Conservation (phyloP, 1,284 basidiomycete genomes). For the Marasmius oreades region DNA sequence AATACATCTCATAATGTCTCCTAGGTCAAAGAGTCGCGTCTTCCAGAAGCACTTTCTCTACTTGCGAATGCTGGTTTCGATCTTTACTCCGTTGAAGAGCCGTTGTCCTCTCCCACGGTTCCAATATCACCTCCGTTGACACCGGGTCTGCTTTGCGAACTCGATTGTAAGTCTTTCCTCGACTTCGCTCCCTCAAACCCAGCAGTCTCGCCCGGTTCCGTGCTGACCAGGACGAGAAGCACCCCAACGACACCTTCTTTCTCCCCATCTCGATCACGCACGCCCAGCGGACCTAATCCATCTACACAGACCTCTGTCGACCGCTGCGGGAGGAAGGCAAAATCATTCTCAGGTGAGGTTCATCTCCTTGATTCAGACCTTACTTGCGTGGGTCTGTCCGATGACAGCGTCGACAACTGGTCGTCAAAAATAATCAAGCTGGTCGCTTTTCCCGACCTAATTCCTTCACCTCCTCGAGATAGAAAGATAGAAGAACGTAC, state of each 20-base stretch:
- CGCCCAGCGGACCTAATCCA: neutral
- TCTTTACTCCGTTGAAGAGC: slow-evolving; percentile 53
- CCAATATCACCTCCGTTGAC: slow-evolving; percentile 34
- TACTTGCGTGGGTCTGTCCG: slow-evolving; percentile 55
- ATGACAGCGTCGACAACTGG: slow-evolving; percentile 66
- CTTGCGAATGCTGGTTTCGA: slow-evolving; percentile 63
- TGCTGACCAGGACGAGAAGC: slow-evolving; percentile 36
- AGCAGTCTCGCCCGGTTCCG: neutral
- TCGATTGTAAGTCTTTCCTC: slow-evolving; percentile 33
- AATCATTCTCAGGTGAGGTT: slow-evolving; percentile 48
- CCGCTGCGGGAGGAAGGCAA: slow-evolving; percentile 21
- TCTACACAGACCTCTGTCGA: neutral
- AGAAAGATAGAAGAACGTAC: neutral
- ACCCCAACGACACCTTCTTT: slow-evolving; percentile 31
- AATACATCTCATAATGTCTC: neutral
- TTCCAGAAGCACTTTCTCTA: slow-evolving; percentile 59
- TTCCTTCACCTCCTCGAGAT: slow-evolving; percentile 27
- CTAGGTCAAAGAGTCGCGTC: slow-evolving; percentile 63
- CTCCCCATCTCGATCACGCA: slow-evolving; percentile 15
- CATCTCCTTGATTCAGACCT: slow-evolving; percentile 49
- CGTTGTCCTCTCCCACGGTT: slow-evolving; percentile 29
- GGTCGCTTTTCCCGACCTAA: slow-evolving; percentile 69
- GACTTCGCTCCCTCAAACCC: slow-evolving; percentile 24
- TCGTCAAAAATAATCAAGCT: slow-evolving; percentile 71
- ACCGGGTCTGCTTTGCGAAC: slow-evolving; percentile 20